These are phyloP conservation scores for Talaromyces liani DNA, from an alignment of 495 filamentous ascomycete genomes.

Conservation along the genomic window DNA sequence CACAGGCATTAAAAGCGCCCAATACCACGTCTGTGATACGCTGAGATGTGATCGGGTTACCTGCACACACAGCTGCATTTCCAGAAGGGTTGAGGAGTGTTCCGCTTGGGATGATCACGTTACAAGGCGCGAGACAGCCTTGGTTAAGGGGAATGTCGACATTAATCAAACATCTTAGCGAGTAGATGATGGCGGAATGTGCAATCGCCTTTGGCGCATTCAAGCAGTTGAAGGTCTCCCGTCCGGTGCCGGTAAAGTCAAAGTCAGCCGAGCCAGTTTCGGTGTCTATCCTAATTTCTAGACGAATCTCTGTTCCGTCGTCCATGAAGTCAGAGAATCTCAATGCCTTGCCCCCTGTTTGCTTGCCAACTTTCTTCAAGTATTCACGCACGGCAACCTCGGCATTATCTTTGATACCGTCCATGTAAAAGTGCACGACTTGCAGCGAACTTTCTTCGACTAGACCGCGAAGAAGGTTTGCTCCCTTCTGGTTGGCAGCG, in stretches of 20 bases:
- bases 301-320: conserved; percentile 45
- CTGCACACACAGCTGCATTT: conserved; percentile 87
- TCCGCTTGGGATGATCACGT: conserved; percentile 73
- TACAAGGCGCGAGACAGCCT: conserved; percentile 83
- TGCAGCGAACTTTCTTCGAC: conserved; percentile 87
- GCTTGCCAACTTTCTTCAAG: conserved; percentile 67
- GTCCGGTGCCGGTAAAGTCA: conserved; percentile 68
- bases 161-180: conserved; percentile 82
- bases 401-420: conserved; percentile 85
- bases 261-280: conserved; percentile 73
- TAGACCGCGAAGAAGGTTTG: conserved; percentile 74
- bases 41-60: conserved; percentile 91
- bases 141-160: conserved; percentile 98
- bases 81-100: conserved; percentile 82
- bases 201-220: conserved; percentile 94
- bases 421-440: conserved; percentile 95
- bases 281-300: conserved; percentile 62
- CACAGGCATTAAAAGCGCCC: conserved; percentile 82
- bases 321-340: conserved; percentile 81
- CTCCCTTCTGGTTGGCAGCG: conserved; percentile 95
- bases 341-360: conserved; percentile 73
- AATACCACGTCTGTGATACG: conserved; percentile 92
- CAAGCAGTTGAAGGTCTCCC: conserved; percentile 60
- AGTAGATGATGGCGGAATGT: conserved; percentile 94
- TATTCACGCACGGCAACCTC: conserved; percentile 77